A percentile compares a stretch with the other conserved stretches of the same genome.
Conservation (phyloP, 2,329 filamentous ascomycete species). For the Emericellopsis atlantica region DNA sequence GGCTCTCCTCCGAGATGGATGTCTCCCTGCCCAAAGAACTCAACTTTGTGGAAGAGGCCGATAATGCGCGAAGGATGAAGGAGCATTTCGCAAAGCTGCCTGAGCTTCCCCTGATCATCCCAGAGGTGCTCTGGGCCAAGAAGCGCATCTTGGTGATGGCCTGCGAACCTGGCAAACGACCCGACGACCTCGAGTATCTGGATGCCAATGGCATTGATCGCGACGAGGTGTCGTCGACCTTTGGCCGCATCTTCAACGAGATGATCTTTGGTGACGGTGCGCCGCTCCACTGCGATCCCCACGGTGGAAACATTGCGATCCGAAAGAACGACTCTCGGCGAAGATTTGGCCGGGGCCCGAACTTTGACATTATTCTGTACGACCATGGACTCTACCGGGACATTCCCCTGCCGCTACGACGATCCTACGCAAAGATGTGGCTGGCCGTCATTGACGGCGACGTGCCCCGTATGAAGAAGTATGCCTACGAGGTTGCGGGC, state of each 20-base stretch:
- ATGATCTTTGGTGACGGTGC: constrained; percentile 94
- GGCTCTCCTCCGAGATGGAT: constrained; percentile 91
- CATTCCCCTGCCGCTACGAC: constrained; percentile 65
- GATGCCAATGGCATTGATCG: constrained; percentile 81
- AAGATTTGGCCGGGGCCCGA: constrained; percentile 39
- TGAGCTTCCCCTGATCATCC: constrained; percentile 73
- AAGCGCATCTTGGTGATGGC: constrained; percentile 92
- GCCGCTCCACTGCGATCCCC: constrained; percentile 90
- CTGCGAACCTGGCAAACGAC: constrained; percentile 71
- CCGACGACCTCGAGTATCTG: constrained; percentile 80
- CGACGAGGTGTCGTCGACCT: constrained; percentile 84
- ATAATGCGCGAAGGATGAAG: constrained; percentile 69
- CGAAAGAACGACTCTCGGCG: constrained; percentile 55
- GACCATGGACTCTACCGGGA: constrained; percentile 95
- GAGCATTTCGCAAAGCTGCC: constrained; percentile 66
- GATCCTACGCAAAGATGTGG: constrained; percentile 94
- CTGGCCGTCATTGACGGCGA: constrained; percentile 88
- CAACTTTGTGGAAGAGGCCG: constrained; percentile 75
- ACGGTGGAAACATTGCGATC: constrained; percentile 92
- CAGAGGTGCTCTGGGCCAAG: constrained; percentile 80
- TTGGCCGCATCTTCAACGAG: constrained; percentile 93
- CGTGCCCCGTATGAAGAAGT: constrained; percentile 73
- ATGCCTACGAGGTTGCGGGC: constrained; percentile 79
- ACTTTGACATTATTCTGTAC: constrained; percentile 94
- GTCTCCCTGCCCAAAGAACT: constrained; percentile 80